These are phyloP conservation scores for Eustoma russellianum DNA, from an alignment of 257 asterid species.

Conservation along the genomic window DNA sequence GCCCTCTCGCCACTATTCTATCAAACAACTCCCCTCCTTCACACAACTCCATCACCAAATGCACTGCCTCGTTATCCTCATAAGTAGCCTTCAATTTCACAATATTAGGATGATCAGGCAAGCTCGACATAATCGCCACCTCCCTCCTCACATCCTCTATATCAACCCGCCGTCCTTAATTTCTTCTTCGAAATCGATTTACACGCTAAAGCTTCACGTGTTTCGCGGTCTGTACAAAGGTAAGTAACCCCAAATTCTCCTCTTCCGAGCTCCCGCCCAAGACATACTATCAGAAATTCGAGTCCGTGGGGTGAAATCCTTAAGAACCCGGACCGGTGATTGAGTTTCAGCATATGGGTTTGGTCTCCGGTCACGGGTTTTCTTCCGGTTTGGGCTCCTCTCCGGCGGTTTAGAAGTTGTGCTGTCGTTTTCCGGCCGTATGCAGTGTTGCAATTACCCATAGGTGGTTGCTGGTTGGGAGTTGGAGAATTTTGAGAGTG, in stretches of 20 bases:
- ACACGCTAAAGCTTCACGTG: conserved; percentile 76
- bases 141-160: conserved; percentile 90
- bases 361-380: conserved; percentile 37
- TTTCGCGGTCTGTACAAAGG: conserved; percentile 81
- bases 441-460: conserved; percentile 96
- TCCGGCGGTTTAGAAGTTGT: conserved; percentile 15
- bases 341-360: conserved; percentile 60
- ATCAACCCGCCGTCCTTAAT: conserved; percentile 76
- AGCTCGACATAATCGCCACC: conserved; percentile 82
- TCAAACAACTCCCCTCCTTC: conserved; percentile 94
- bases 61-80: conserved; percentile 89
- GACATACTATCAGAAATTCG: conserved; percentile 69
- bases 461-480: conserved; percentile 7
- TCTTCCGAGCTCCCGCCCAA: conserved; percentile 90
- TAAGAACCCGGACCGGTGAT: conserved; percentile 64
- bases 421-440: conserved; percentile 35
- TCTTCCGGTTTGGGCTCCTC: conserved; percentile 30
- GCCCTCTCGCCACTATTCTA: conserved; percentile 91
- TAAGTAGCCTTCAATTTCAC: conserved; percentile 84
- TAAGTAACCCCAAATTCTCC: conserved; percentile 93
- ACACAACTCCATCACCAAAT: conserved; percentile 87
- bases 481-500: too few relatives aligned
- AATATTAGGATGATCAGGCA: conserved; percentile 73
- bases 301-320: conserved; percentile 44
- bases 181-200: conserved; percentile 90